Percentiles rank a stretch among this genome's conserved stretches.
These are phyloP conservation scores for Globisporangium ultimum DNA, from an alignment of 352 stramenopile species.

Conservation along the genomic window DNA sequence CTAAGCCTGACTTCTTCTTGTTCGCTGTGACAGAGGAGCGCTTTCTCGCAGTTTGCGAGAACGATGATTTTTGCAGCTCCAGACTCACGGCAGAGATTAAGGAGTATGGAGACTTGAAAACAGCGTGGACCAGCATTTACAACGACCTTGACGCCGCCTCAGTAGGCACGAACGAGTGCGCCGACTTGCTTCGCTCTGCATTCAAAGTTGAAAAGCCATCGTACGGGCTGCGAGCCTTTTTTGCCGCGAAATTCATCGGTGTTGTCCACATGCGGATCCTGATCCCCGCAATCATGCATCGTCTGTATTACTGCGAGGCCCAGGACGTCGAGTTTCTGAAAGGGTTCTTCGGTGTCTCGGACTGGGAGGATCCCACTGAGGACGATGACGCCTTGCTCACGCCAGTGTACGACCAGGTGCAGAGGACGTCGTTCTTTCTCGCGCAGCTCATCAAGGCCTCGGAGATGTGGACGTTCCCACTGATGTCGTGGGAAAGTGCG, in stretches of 20 bases:
- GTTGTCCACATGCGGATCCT: neutral
- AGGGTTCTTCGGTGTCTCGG: neutral
- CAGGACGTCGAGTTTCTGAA: slow-evolving; percentile 6
- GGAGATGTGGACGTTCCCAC: slow-evolving; percentile 18
- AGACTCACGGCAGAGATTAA: slow-evolving; percentile 13
- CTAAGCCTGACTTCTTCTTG: too few species aligned
- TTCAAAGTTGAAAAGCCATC: slow-evolving; percentile 1
- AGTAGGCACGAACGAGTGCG: neutral
- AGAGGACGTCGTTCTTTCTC: slow-evolving; percentile 10
- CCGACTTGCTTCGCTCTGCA: neutral
- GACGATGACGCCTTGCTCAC: too few species aligned
- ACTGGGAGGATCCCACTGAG: neutral
- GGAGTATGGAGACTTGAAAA: slow-evolving; percentile 3
- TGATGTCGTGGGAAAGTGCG: slow-evolving; percentile 8
- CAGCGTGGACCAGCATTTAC: slow-evolving; percentile 5
- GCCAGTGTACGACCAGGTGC: slow-evolving; percentile 4
- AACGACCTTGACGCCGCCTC: neutral
- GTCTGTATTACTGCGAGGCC: neutral
- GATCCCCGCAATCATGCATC: slow-evolving; percentile 9
- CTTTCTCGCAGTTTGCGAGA: slow-evolving; percentile 7
- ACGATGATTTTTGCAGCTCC: slow-evolving; percentile 7
- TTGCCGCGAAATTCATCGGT: neutral
- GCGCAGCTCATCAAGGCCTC: slow-evolving; percentile 7
- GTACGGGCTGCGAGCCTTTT: neutral
- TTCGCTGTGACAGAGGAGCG: neutral